Evolutionary conservation across 2,329 filamentous ascomycete genomes (phyloP).

Genomic region (Pseudogymnoascus pannorum): DNA sequence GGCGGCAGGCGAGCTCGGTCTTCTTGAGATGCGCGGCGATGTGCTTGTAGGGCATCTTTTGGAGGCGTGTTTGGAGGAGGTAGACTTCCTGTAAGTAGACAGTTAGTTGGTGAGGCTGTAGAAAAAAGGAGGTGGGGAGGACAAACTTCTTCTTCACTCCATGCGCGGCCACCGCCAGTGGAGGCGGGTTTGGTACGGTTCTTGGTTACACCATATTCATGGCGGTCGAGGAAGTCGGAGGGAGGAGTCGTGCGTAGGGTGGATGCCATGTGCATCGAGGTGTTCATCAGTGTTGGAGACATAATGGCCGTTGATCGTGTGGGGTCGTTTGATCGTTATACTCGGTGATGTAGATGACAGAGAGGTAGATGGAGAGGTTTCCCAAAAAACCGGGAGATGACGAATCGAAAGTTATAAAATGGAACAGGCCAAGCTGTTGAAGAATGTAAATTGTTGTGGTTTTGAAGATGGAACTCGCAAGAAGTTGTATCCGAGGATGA

Average conservation of each 20-base stretch:
- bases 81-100: conserved; percentile 61
- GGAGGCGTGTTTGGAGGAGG: conserved; percentile 72
- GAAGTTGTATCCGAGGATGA: conserved; percentile 21
- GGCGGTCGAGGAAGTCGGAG: conserved; percentile 48
- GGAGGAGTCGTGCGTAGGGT: conserved; percentile 26
- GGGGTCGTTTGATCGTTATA: conserved; percentile 22
- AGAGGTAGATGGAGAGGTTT: conserved; percentile 13
- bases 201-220: conserved; percentile 55
- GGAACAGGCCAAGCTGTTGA: conserved; percentile 33
- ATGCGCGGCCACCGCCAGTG: conserved; percentile 69
- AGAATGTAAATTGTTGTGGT: conserved; percentile 36
- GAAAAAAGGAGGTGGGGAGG: conserved; percentile 3
- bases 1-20: conserved; percentile 77
- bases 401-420: conserved; percentile 27
- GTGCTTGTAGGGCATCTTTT: conserved; percentile 89
- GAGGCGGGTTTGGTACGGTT: conserved; percentile 56
- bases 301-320: conserved; percentile 18
- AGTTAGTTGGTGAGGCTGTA: neutral
- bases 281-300: conserved; percentile 30
- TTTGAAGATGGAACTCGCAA: conserved; percentile 11
- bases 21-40: conserved; percentile 81
- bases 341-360: conserved; percentile 14
- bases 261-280: conserved; percentile 21
- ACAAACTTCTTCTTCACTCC: conserved; percentile 78
- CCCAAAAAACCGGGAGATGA: conserved; percentile 21